These are phyloP conservation scores for Paraphaeosphaeria sporulosa DNA, from an alignment of 2,329 filamentous ascomycete species.

Conservation along the genomic window DNA sequence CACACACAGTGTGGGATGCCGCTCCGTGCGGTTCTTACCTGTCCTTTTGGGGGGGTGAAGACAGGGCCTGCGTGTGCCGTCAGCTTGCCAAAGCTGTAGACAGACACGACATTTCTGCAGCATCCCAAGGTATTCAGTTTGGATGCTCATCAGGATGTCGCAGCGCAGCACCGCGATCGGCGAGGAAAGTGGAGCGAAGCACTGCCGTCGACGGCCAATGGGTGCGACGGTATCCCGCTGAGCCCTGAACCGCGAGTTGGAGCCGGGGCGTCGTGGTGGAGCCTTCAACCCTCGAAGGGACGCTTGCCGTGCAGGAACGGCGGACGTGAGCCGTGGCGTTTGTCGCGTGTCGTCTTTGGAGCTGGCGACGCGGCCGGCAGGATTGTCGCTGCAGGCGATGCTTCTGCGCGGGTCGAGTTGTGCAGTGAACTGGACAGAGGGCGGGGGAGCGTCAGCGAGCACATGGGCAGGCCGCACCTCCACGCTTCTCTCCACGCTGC, in stretches of 20 bases:
- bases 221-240: neutral
- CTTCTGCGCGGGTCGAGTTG: too few relatives aligned
- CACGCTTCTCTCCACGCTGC: slow-evolving; percentile 12
- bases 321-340: neutral
- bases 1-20: neutral
- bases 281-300: neutral
- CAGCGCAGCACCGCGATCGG: neutral
- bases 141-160: neutral
- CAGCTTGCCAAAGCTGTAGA: neutral
- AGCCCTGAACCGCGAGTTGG: slow-evolving; percentile 9
- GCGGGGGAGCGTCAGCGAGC: too few relatives aligned
- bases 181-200: slow-evolving; percentile 9
- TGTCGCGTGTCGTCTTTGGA: neutral
- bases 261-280: slow-evolving; percentile 12
- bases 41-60: neutral
- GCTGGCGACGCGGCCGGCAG: neutral
- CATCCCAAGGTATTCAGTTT: neutral
- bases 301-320: slow-evolving; percentile 2
- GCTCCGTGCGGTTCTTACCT: neutral
- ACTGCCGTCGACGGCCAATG: neutral
- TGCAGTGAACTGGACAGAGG: too few relatives aligned
- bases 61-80: too few relatives aligned
- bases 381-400: neutral
- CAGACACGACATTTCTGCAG: neutral
- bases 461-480: neutral